phyloP scores from a whole-genome alignment of 805 yeast species.

The Zygoascus flipseniorum region DNA sequence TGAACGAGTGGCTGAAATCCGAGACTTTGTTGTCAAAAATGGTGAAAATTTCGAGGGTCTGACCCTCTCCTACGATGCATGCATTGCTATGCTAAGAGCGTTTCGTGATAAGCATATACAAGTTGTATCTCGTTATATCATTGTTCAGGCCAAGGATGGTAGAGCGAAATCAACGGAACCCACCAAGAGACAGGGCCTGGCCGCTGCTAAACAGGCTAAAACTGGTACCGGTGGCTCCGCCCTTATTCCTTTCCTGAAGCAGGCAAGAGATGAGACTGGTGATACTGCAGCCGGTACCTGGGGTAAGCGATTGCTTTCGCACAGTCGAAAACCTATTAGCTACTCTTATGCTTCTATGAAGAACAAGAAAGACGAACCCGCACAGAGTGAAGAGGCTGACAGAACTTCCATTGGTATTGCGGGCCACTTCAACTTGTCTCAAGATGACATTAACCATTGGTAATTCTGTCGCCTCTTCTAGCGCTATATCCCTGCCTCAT shows the following conservation, averaged over 20 bases:
- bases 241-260: conserved; percentile 82
- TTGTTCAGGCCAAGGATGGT: conserved; percentile 60
- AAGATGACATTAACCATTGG: conserved; percentile 13
- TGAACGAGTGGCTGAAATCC: conserved; percentile 47
- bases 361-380: background rate
- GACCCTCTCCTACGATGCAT: conserved; percentile 72
- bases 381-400: background rate
- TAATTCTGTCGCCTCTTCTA: background rate
- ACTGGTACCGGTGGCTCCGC: conserved; percentile 95
- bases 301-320: conserved; percentile 56
- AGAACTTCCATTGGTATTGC: conserved; percentile 9
- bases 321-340: conserved; percentile 5
- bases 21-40: conserved; percentile 51
- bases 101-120: conserved; percentile 92
- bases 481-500: background rate
- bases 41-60: conserved; percentile 41
- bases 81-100: conserved; percentile 77
- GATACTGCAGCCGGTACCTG: conserved; percentile 87
- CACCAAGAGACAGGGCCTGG: conserved; percentile 46
- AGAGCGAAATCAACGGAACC: conserved; percentile 44
- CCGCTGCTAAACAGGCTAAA: conserved; percentile 40
- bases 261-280: conserved; percentile 93
- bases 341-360: background rate
- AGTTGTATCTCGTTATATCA: conserved; percentile 79
- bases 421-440: conserved; percentile 11